Base-by-base conservation (phyloP, 805 yeast species). In the Ogataea pignaliae region DNA sequence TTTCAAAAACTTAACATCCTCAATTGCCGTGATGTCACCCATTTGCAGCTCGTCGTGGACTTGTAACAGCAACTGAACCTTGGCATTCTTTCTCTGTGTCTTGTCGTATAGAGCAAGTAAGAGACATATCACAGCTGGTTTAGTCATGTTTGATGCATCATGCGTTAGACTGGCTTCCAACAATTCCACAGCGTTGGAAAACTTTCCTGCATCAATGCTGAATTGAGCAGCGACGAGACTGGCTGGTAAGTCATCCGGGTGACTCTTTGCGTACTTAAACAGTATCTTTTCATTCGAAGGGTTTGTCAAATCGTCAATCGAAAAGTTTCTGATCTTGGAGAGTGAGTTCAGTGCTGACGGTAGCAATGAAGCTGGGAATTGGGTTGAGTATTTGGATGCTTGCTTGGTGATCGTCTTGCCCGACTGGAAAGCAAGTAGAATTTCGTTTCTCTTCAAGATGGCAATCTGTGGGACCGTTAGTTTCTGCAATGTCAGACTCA, bases 91-190 rank as follows among this genome's bases (percentile, higher is more conserved):
- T 37, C 74, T 65, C 36, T 75, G 72, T 36, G 71, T 59, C 11
- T 59, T 47, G 48, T 77, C 83, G 57, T 75, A 78, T 7, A 82
- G 55, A 12, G 76, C 66, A 10, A 75, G 65, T 28, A 81, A 60
- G 5, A 73, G 62, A 26, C 79, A 77, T 34, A 75, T 66, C 37
- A 83, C 57, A 3, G 78, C 76, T 3, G 86, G 83, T 4, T 54
- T 44, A 4, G 57, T 36, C 21, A 52, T 40, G 10, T 38, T 47
- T 7, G 26, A 21, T 15, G 39, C 13, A 2, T 44, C 41, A 10
- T 57, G 28, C 4, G 67, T 44, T 26, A 57, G 53, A 21, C 26
- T 21, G 26, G 26, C 26, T 52, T 75, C 76, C 37, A 76, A 57
- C 8, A 69, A 45, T 9, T 55, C 36, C 11, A 61, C 57, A 1